Evolutionary conservation across 2,329 filamentous ascomycete species (phyloP), one percentile per base, ranked within the genome.

Genomic region (Ophiostoma ulmi): DNA sequence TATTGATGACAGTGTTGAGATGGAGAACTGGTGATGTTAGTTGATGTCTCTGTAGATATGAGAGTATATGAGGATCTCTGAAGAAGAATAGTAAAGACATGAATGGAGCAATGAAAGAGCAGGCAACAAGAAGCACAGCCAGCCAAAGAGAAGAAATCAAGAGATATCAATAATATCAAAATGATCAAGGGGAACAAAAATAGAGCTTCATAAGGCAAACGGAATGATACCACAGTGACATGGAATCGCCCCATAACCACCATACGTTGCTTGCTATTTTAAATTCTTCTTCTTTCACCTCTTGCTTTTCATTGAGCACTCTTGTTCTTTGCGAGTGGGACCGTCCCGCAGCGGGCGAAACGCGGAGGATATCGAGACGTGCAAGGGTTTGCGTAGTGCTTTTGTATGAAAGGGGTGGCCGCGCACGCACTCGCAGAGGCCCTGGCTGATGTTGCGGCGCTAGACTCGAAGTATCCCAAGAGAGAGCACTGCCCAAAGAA

Each of bases 311-410:
- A 41, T 20, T 36, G 20, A 52, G 48, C n/a, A 26, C 38, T 63
- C 58, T 39, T n/a, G 7, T 71, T 67, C 63, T 52, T 69, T 67
- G 35, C 35, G 48, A 31, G 71, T 72, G 71, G 72, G 52, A 66
- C 67, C 41, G 70, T 74, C 65, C 73, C 72, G 73, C 70, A 39
- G 65, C 64, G 65, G 70, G 70, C 72, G 72, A 74, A 74, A 74
- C 73, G 73, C 73, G 73, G 71, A 74, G 71, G 72, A 69, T 67
- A 65, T 71, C 72, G 64, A 72, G 71, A 73, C 63, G 70, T 69
- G 69, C 70, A 69, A 67, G 71, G 70, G 68, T 66, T 65, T 68
- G 64, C 61, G 65, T 70, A 69, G 44, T 70, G 71, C 31, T 36
- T 41, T 65, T 67, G 68, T 68, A 69, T 48, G 63, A 58, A 68